These are phyloP conservation scores for Auriscalpium microsporum DNA, from an alignment of 768 basidiomycete genomes.

Conservation along the genomic window DNA sequence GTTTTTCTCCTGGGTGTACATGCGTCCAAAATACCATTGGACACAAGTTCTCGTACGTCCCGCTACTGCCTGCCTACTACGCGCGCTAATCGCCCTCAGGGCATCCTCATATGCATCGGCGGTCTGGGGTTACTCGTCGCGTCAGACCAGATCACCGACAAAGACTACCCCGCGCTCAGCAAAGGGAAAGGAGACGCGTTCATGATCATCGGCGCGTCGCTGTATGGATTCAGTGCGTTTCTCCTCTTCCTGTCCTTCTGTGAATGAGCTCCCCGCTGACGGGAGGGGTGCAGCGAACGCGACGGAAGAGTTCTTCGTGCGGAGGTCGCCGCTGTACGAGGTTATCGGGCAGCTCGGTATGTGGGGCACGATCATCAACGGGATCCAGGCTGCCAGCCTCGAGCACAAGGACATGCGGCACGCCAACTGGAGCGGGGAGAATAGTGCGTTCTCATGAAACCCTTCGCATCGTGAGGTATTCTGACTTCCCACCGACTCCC, in stretches of 20 bases:
- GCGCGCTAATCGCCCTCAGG: slow-evolving; percentile 30
- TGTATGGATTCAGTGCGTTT: slow-evolving; percentile 77
- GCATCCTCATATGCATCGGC: slow-evolving; percentile 60
- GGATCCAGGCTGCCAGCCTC: slow-evolving; percentile 65
- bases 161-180: slow-evolving; percentile 57
- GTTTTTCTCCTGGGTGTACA: slow-evolving; percentile 76
- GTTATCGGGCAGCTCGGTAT: slow-evolving; percentile 83
- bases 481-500: background rate
- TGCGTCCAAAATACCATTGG: slow-evolving; percentile 75
- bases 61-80: background rate
- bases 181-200: slow-evolving; percentile 77
- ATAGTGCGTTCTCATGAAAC: slow-evolving; percentile 36
- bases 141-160: slow-evolving; percentile 70
- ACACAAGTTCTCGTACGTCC: slow-evolving; percentile 63
- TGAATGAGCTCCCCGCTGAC: background rate
- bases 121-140: slow-evolving; percentile 76
- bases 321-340: slow-evolving; percentile 73
- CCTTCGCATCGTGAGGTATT: background rate
- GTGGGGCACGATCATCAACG: slow-evolving; percentile 76
- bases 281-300: slow-evolving; percentile 53
- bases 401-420: slow-evolving; percentile 61
- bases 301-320: slow-evolving; percentile 82
- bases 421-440: slow-evolving; percentile 66
- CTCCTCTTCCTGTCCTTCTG: background rate
- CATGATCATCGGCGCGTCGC: slow-evolving; percentile 78